phyloP scores from a whole-genome alignment of 2,329 filamentous ascomycete species.

The Beauveria sp. region DNA sequence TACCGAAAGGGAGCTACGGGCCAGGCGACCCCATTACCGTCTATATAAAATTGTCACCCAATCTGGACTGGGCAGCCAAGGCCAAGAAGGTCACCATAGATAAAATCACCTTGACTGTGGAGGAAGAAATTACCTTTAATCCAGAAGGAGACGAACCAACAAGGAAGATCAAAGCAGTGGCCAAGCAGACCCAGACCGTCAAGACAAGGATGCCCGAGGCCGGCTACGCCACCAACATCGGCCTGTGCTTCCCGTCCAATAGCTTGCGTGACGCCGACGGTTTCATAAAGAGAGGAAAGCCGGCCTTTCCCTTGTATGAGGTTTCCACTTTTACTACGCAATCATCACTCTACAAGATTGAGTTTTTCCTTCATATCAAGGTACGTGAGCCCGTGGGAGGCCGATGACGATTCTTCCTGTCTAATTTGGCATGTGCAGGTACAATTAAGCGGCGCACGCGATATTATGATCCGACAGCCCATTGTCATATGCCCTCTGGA shows the following conservation, averaged over 20 bases:
- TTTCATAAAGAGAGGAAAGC: conserved; percentile 74
- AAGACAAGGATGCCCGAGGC: conserved; percentile 81
- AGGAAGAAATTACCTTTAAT: conserved; percentile 98
- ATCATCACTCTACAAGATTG: conserved; percentile 93
- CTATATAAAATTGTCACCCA: conserved; percentile 89
- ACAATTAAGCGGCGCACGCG: conserved; percentile 76
- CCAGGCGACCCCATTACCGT: conserved; percentile 92
- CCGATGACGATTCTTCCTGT: background rate
- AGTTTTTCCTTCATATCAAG: conserved; percentile 93
- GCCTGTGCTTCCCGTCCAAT: conserved; percentile 82
- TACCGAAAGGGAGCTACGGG: conserved; percentile 94
- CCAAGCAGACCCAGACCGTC: conserved; percentile 74
- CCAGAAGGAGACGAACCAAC: conserved; percentile 93
- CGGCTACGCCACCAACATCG: conserved; percentile 88
- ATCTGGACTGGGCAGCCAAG: conserved; percentile 84
- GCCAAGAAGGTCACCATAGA: conserved; percentile 88
- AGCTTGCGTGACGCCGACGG: conserved; percentile 83
- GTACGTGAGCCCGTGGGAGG: conserved; percentile 37
- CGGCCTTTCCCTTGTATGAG: conserved; percentile 82
- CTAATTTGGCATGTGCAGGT: conserved; percentile 48
- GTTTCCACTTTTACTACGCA: conserved; percentile 89
- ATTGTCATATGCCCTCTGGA: conserved; percentile 96
- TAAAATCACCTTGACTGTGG: conserved; percentile 87
- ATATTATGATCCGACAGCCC: conserved; percentile 81
- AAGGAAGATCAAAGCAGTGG: conserved; percentile 79